Conservation (phyloP, 345 rosid genomes). For the Adansonia digitata region DNA sequence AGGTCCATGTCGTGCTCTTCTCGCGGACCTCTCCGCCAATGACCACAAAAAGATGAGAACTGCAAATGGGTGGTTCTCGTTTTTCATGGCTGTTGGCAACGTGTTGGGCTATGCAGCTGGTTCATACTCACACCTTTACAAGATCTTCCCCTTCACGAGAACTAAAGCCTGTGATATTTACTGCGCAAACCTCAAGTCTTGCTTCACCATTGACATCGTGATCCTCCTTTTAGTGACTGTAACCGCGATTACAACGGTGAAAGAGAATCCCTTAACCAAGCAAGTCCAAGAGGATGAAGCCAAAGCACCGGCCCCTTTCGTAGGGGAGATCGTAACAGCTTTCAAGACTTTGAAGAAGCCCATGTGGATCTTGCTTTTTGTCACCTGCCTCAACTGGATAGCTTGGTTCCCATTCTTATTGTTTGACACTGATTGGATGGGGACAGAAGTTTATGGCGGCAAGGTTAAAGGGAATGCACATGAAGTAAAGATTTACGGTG, state of each 20-base stretch:
- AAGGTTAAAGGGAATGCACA: conserved; percentile 24
- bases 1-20: conserved; percentile 82
- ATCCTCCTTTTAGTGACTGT: conserved; percentile 39
- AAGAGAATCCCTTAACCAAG: conserved; percentile 33
- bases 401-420: conserved; percentile 88
- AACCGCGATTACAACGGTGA: conserved; percentile 40
- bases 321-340: conserved; percentile 46
- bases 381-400: conserved; percentile 80
- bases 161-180: conserved; percentile 64
- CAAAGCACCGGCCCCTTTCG: conserved; percentile 13
- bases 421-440: conserved; percentile 93
- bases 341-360: conserved; percentile 38
- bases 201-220: conserved; percentile 60
- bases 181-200: conserved; percentile 87
- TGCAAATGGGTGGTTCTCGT: conserved; percentile 65
- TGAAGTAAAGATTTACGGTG: conserved; percentile 34
- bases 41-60: conserved; percentile 48
- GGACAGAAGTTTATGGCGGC: conserved; percentile 84
- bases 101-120: conserved; percentile 83
- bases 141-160: conserved; percentile 57
- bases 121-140: conserved; percentile 43
- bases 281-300: conserved; percentile 22
- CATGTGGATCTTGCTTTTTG: conserved; percentile 69
- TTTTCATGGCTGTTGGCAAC: conserved; percentile 92
- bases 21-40: conserved; percentile 67